Evolutionary conservation across 2,329 filamentous ascomycete species (phyloP).

Genomic region (Cytospora schulzeri): DNA sequence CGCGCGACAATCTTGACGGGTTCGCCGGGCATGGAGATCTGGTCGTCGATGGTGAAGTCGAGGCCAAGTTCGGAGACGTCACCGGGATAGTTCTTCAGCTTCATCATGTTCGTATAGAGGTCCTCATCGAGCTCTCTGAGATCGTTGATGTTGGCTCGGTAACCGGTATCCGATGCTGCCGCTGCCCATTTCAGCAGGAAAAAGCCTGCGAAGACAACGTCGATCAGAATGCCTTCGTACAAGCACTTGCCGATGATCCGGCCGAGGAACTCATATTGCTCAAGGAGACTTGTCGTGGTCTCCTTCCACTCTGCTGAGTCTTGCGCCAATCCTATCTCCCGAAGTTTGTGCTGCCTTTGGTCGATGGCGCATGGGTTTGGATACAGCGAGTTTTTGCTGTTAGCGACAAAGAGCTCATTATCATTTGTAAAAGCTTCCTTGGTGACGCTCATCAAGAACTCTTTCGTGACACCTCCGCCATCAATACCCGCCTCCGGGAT

Average conservation of each 20-base stretch:
- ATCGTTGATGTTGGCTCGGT: constrained; percentile 93
- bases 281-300: constrained; percentile 62
- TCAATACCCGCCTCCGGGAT: constrained; percentile 91
- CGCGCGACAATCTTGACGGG: constrained; percentile 66
- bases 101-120: constrained; percentile 81
- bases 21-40: constrained; percentile 49
- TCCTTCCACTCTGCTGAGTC: constrained; percentile 58
- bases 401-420: constrained; percentile 75
- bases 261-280: constrained; percentile 86
- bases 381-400: constrained; percentile 83
- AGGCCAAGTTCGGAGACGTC: constrained; percentile 79
- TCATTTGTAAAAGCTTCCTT: constrained; percentile 74
- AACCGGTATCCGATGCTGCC: constrained; percentile 61
- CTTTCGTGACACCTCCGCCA: constrained; percentile 94
- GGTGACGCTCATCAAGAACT: constrained; percentile 89
- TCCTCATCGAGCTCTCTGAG: constrained; percentile 87
- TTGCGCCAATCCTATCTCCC: constrained; percentile 53
- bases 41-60: constrained; percentile 88
- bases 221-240: constrained; percentile 94
- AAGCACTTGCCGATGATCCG: constrained; percentile 94
- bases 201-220: constrained; percentile 91
- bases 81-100: constrained; percentile 82
- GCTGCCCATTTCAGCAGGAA: constrained; percentile 95
- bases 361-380: constrained; percentile 82
- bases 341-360: constrained; percentile 62